Percentiles rank a stretch among this genome's conserved stretches.
phyloP scores from a whole-genome alignment of 768 basidiomycete species.

The Suillus brevipes region DNA sequence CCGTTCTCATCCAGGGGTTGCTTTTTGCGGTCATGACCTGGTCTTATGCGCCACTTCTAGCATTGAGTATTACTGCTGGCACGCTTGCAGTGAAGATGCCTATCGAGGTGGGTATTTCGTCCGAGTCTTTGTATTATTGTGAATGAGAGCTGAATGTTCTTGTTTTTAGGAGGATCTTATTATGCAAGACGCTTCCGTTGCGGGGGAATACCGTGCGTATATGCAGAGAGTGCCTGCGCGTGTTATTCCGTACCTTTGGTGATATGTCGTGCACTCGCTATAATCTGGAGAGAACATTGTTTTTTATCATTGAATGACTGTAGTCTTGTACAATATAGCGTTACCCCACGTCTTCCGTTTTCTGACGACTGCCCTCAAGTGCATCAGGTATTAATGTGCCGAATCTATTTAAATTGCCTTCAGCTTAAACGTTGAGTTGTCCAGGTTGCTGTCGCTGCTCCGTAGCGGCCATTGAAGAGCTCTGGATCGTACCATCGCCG shows the following conservation, averaged over 20 bases:
- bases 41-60: conserved; percentile 37
- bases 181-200: conserved; percentile 24
- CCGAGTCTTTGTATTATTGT: neutral
- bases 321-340: neutral
- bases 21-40: conserved; percentile 16
- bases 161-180: conserved; percentile 30
- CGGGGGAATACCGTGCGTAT: conserved; percentile 31
- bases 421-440: too few species aligned
- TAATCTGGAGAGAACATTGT: neutral
- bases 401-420: neutral
- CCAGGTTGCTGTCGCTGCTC: neutral
- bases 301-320: neutral
- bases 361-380: neutral
- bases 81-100: conserved; percentile 36
- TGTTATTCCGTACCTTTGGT: conserved; percentile 34
- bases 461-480: neutral
- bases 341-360: too few species aligned
- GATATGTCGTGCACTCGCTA: conserved; percentile 6
- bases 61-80: conserved; percentile 20
- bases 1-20: neutral
- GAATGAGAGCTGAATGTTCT: neutral
- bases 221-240: conserved; percentile 30
- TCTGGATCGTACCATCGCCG: too few species aligned
- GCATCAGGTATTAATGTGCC: neutral
- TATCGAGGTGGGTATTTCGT: conserved; percentile 28